phyloP scores from a whole-genome alignment of 805 yeast genomes.

The Diddensiella santjacobensis region DNA sequence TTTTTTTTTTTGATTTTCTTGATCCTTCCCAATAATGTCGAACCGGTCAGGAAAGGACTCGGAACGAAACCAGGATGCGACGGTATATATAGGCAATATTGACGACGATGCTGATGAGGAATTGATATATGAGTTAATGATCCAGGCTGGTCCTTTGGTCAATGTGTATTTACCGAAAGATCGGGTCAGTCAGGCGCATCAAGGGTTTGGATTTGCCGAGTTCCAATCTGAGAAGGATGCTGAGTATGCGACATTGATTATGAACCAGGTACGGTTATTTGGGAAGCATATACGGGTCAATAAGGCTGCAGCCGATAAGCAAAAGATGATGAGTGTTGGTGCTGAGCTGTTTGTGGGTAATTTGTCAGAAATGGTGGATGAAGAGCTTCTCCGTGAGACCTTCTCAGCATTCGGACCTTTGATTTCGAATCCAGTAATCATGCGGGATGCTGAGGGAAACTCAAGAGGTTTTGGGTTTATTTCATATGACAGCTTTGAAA shows the following conservation, averaged over 20 bases:
- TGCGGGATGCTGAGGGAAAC: conserved; percentile 46
- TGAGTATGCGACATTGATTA: conserved; percentile 58
- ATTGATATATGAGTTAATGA: conserved; percentile 72
- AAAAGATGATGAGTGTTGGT: conserved; percentile 43
- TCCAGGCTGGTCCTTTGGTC: conserved; percentile 78
- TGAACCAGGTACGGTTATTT: conserved; percentile 58
- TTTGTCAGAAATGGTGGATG: conserved; percentile 64
- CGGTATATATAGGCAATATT: conserved; percentile 78
- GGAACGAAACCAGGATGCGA: conserved; percentile 56
- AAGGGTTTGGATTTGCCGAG: conserved; percentile 87
- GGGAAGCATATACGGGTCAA: conserved; percentile 60
- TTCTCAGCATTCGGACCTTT: conserved; percentile 69
- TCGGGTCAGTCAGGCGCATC: conserved; percentile 62
- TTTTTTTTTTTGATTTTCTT: too few species aligned
- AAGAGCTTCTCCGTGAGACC: conserved; percentile 49
- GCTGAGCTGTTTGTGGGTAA: conserved; percentile 70
- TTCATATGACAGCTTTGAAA: conserved; percentile 57
- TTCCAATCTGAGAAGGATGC: conserved; percentile 58
- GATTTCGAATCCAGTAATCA: conserved; percentile 46
- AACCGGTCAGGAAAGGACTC: conserved; percentile 31
- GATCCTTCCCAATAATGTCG: too few species aligned
- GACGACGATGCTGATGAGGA: conserved; percentile 71
- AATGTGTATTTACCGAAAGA: conserved; percentile 76
- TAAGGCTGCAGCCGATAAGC: conserved; percentile 40
- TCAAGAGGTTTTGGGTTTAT: conserved; percentile 67